A percentile compares a stretch with the other conserved stretches of the same genome.
Conservation (phyloP, 495 filamentous ascomycete genomes). For the Trichoderma gamsii region DNA sequence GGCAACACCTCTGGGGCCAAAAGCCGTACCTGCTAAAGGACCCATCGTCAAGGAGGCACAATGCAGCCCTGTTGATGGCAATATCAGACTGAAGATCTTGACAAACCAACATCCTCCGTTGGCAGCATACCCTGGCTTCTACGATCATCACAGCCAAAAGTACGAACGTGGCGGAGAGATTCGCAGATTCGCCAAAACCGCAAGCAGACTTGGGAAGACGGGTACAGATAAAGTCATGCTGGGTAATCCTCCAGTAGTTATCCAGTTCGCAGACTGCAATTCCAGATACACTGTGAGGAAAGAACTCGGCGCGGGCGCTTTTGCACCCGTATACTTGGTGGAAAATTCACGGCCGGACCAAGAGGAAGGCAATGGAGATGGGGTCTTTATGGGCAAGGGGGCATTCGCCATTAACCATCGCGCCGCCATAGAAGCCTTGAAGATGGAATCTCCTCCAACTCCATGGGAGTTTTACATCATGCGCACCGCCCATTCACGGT, state of each 20-base stretch:
- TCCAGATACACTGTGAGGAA: constrained; percentile 68
- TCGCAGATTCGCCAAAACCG: constrained; percentile 65
- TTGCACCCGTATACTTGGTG: constrained; percentile 87
- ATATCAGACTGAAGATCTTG: constrained; percentile 66
- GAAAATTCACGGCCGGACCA: constrained; percentile 54
- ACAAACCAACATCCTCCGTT: constrained; percentile 64
- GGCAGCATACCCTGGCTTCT: constrained; percentile 67
- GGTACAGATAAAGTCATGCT: constrained; percentile 55
- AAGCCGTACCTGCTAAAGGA: constrained; percentile 36
- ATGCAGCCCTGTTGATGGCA: constrained; percentile 81
- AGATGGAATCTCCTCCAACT: constrained; percentile 79
- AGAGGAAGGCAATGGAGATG: constrained; percentile 44
- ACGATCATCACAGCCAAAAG: constrained; percentile 53
- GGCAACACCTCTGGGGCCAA: constrained; percentile 41
- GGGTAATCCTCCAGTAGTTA: constrained; percentile 51
- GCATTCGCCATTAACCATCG: constrained; percentile 40
- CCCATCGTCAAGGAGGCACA: constrained; percentile 73
- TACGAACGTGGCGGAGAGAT: constrained; percentile 66
- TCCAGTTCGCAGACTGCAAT: constrained; percentile 59
- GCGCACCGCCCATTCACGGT: constrained; percentile 65
- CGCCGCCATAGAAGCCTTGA: constrained; percentile 70
- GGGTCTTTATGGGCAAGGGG: constrained; percentile 44
- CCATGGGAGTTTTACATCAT: constrained; percentile 98
- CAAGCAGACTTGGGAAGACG: constrained; percentile 54
- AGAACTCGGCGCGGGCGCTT: constrained; percentile 90